Conservation (phyloP, 306 rosid species). For the Hippophae gyantsensis region DNA sequence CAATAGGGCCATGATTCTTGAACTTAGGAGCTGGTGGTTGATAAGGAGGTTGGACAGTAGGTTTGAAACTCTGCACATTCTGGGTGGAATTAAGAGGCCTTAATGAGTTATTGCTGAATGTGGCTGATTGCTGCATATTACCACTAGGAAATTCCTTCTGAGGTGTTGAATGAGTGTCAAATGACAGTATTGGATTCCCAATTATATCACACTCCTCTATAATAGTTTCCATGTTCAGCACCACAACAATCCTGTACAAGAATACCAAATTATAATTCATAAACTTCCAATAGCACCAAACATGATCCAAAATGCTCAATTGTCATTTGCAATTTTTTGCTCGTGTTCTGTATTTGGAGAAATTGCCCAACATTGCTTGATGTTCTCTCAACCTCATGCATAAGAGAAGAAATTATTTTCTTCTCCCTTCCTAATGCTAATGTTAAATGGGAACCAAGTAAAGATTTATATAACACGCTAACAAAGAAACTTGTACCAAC, state of each 20-base stretch:
- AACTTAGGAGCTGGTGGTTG: constrained; percentile 67
- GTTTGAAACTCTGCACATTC: constrained; percentile 44
- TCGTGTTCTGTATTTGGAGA: too few species aligned
- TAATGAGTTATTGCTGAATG: constrained; percentile 22
- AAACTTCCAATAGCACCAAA: background rate
- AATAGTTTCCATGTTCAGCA: constrained; percentile 79
- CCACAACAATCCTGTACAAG: constrained; percentile 60
- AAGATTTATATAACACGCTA: too few species aligned
- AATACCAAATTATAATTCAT: constrained; percentile 8
- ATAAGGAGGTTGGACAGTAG: constrained; percentile 77
- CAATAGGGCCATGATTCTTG: constrained; percentile 57
- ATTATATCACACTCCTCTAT: constrained; percentile 58
- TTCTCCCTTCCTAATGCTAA: too few species aligned
- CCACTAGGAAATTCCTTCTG: constrained; percentile 23
- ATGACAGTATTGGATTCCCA: constrained; percentile 55
- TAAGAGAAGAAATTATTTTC: too few species aligned
- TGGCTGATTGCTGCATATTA: constrained; percentile 26
- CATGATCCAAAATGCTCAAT: background rate
- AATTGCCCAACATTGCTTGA: too few species aligned
- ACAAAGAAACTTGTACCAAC: too few species aligned
- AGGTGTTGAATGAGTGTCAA: constrained; percentile 36
- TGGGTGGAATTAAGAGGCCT: constrained; percentile 26
- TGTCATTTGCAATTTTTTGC: too few species aligned
- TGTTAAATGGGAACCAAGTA: too few species aligned
- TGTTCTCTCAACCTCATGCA: too few species aligned